A percentile compares a stretch with the other conserved stretches of the same genome.
phyloP scores from a whole-genome alignment of 2,329 filamentous ascomycete species.

The Clarireedia homoeocarpa region DNA sequence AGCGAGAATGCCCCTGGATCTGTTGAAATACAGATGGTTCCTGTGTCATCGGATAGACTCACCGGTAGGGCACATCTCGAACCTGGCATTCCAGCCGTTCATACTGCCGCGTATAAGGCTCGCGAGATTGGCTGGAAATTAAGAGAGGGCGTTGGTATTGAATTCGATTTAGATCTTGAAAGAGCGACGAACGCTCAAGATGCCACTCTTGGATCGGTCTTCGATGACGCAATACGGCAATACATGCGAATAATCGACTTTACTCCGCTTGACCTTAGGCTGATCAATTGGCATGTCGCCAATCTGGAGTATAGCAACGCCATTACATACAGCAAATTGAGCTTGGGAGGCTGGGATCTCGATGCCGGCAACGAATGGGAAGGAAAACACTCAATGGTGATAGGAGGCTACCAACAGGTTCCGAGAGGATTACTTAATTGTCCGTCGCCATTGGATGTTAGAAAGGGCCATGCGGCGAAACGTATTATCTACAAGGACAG shows the following conservation, averaged over 20 bases:
- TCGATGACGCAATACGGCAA: constrained; percentile 85
- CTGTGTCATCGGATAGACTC: constrained; percentile 58
- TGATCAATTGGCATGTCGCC: constrained; percentile 97
- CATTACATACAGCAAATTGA: constrained; percentile 76
- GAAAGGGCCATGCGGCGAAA: constrained; percentile 63
- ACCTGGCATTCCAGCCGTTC: constrained; percentile 58
- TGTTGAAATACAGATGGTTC: constrained; percentile 46
- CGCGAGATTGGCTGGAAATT: constrained; percentile 77
- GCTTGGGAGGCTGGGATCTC: constrained; percentile 89
- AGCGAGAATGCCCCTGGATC: constrained; percentile 12
- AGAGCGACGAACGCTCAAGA: constrained; percentile 48
- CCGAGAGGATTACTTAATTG: constrained; percentile 77
- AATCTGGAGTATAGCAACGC: constrained; percentile 98
- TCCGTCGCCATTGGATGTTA: constrained; percentile 70
- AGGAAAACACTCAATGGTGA: constrained; percentile 82
- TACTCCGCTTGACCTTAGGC: constrained; percentile 75
- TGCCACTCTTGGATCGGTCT: constrained; percentile 80
- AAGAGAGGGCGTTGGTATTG: constrained; percentile 52
- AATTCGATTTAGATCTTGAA: constrained; percentile 65
- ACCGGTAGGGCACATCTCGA: constrained; percentile 68
- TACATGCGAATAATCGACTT: constrained; percentile 79
- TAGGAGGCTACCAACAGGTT: constrained; percentile 89
- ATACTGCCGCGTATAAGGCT: constrained; percentile 70
- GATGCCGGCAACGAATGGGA: constrained; percentile 98
- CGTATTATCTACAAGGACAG: constrained; percentile 53